Evolutionary conservation across 1,284 basidiomycete genomes (phyloP).

Genomic region (Ustilago trichophora): DNA sequence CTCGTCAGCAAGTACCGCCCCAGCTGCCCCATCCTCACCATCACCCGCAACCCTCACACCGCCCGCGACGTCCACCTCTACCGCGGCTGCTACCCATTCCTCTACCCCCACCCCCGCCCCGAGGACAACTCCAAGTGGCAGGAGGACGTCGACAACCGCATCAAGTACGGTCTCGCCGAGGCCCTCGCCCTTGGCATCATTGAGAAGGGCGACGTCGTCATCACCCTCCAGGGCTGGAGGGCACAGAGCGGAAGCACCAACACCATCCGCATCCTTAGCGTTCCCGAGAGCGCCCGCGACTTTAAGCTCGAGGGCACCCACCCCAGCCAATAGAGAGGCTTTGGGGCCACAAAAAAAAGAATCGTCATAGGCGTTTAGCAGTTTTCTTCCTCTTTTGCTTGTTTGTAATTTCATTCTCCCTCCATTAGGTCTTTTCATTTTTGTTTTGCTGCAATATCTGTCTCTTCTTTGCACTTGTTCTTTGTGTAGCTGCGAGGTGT

Average conservation of each 20-base stretch:
- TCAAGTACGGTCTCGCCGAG: constrained; percentile 81
- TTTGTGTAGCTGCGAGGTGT: not conserved
- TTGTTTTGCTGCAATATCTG: constrained; percentile 8
- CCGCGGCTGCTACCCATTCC: constrained; percentile 96
- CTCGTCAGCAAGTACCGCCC: constrained; percentile 97
- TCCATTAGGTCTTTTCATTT: constrained; percentile 9
- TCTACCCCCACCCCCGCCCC: constrained; percentile 91
- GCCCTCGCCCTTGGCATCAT: constrained; percentile 89
- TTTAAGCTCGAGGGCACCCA: constrained; percentile 62
- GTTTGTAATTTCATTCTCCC: constrained; percentile 19
- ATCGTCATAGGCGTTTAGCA: not conserved
- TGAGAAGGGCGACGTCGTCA: constrained; percentile 85
- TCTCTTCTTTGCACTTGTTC: not conserved
- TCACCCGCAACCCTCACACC: constrained; percentile 95
- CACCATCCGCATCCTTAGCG: constrained; percentile 63
- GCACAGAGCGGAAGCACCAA: constrained; percentile 88
- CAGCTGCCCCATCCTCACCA: constrained; percentile 84
- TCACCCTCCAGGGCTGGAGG: constrained; percentile 99
- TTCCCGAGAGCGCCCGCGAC: constrained; percentile 57
- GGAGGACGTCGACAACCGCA: constrained; percentile 79
- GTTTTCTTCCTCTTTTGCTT: constrained; percentile 2
- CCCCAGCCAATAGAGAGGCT: not conserved
- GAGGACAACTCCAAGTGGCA: constrained; percentile 90
- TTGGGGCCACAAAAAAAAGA: not conserved
- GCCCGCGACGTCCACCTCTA: constrained; percentile 96